These are phyloP conservation scores for Biancaea sappan DNA, from an alignment of 306 rosid species.

Conservation along the genomic window DNA sequence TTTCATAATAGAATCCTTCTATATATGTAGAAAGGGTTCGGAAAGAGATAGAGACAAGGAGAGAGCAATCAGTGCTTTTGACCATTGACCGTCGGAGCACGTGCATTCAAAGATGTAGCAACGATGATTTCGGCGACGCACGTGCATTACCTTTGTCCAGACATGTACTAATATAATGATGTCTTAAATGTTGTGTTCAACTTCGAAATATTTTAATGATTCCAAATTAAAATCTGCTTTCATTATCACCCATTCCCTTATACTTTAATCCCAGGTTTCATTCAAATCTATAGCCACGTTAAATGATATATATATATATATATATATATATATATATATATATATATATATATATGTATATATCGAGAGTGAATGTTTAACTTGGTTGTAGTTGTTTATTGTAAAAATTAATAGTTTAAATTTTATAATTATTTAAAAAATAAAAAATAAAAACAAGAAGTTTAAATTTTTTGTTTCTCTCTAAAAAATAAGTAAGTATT, in stretches of 20 bases:
- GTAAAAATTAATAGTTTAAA: too few relatives aligned
- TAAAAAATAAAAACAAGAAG: too few relatives aligned
- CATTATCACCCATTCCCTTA: neutral
- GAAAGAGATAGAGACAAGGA: slow-evolving; percentile 4
- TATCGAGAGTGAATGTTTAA: too few relatives aligned
- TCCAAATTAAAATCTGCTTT: neutral
- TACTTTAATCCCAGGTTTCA: slow-evolving; percentile 29
- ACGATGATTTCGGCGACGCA: slow-evolving; percentile 79
- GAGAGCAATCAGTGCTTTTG: slow-evolving; percentile 53
- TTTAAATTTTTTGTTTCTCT: too few relatives aligned
- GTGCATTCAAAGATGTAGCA: slow-evolving; percentile 56
- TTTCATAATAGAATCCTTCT: too few relatives aligned
- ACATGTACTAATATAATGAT: slow-evolving; percentile 58
- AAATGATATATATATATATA: slow-evolving; percentile 27
- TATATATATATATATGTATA: too few relatives aligned
- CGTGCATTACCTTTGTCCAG: slow-evolving; percentile 70
- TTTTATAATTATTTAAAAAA: too few relatives aligned
- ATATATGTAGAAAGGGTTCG: slow-evolving; percentile 30
- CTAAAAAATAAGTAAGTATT: too few relatives aligned
- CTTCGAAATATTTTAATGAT: slow-evolving; percentile 5
- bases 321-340: too few relatives aligned
- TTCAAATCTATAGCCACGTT: slow-evolving; percentile 28
- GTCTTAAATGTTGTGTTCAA: slow-evolving; percentile 46
- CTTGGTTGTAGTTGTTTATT: too few relatives aligned
- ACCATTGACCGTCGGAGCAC: slow-evolving; percentile 84